phyloP scores from a whole-genome alignment of 148 eudicot genomes.

The Linanthus parryae region DNA sequence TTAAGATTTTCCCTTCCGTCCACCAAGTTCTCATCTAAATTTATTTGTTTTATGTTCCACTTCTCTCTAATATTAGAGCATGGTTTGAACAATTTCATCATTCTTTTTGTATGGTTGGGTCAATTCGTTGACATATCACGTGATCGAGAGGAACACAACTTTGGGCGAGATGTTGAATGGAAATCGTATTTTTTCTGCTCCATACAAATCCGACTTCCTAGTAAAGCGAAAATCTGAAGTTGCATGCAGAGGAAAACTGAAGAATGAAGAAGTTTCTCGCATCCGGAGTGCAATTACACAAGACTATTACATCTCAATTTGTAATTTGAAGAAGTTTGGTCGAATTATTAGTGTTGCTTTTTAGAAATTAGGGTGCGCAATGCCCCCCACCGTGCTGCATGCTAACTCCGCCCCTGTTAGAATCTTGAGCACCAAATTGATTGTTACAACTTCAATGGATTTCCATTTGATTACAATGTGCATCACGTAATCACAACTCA shows the following conservation, averaged over 20 bases:
- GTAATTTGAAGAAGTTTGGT: too few relatives aligned
- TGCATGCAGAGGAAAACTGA: constrained; percentile 18
- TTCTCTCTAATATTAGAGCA: neutral
- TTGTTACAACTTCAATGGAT: too few relatives aligned
- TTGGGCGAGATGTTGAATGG: constrained; percentile 24
- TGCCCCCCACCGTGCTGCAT: too few relatives aligned
- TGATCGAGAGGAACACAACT: constrained; percentile 18
- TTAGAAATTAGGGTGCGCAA: too few relatives aligned
- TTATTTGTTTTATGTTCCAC: neutral
- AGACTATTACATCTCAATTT: constrained; percentile 16
- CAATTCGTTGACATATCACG: constrained; percentile 6
- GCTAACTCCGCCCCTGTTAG: too few relatives aligned
- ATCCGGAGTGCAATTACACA: constrained; percentile 13
- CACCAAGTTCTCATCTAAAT: constrained; percentile 10
- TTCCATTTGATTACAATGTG: too few relatives aligned
- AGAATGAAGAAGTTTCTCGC: constrained; percentile 19
- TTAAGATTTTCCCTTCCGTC: constrained; percentile 21
- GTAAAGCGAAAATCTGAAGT: constrained; percentile 11
- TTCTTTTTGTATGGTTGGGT: neutral
- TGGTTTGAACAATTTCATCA: neutral
- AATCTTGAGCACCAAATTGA: too few relatives aligned
- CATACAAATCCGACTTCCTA: constrained; percentile 12
- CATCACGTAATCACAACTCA: too few relatives aligned
- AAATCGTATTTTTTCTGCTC: constrained; percentile 15
- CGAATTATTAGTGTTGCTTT: too few relatives aligned